phyloP scores from a whole-genome alignment of 2,329 filamentous ascomycete genomes.

The Cladosporium sp. region DNA sequence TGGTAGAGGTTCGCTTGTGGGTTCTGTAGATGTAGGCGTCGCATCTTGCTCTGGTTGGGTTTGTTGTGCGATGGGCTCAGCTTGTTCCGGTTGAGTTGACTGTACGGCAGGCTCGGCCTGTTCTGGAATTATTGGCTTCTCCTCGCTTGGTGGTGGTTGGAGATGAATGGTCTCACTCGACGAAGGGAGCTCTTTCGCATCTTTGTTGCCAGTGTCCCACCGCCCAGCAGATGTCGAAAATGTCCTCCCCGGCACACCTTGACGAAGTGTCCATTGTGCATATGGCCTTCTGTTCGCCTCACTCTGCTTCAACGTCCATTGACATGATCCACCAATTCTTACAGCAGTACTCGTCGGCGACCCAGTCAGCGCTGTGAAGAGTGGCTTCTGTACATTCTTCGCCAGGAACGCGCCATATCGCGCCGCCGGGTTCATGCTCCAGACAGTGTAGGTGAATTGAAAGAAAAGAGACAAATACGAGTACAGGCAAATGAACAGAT shows the following conservation, averaged over 20 bases:
- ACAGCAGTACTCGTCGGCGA: background rate
- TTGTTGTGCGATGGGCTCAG: background rate
- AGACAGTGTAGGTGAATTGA: background rate
- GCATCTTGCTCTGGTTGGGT: conserved; percentile 1
- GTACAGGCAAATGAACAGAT: background rate
- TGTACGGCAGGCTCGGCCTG: background rate
- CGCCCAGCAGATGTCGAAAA: conserved; percentile 1
- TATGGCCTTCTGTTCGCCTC: background rate
- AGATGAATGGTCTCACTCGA: conserved; percentile 18
- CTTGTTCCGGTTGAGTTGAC: background rate
- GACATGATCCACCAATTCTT: background rate
- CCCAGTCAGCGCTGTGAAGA: background rate
- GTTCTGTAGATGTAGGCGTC: background rate
- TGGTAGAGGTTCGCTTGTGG: background rate
- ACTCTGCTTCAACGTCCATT: background rate
- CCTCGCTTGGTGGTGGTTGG: conserved; percentile 14
- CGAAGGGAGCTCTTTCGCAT: conserved; percentile 10
- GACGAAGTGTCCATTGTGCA: background rate
- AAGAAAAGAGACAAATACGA: background rate
- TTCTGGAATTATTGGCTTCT: background rate
- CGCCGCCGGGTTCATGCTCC: conserved; percentile 13
- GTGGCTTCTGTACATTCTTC: conserved; percentile 2
- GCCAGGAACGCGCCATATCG: conserved; percentile 12
- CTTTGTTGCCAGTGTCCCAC: conserved; percentile 1
- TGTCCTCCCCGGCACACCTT: background rate